phyloP scores from a whole-genome alignment of 306 rosid species.

The Casuarina equisetifolia region DNA sequence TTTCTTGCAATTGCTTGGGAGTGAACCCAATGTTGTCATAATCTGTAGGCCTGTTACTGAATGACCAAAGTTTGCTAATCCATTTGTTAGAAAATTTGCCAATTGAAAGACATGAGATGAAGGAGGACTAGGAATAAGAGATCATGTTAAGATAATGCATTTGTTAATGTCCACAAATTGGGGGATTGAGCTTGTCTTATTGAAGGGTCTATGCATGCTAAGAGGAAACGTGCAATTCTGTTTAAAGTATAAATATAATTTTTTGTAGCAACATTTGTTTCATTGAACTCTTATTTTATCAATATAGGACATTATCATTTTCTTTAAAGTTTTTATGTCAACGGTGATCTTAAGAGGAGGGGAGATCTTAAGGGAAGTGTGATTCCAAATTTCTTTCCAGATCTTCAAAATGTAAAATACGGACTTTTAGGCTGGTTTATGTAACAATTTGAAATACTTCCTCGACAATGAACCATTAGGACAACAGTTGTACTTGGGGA shows the following conservation, averaged over 20 bases:
- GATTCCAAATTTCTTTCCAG: neutral
- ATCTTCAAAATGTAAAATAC: neutral
- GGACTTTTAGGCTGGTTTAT: neutral
- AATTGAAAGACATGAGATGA: no score
- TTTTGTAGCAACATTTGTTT: neutral
- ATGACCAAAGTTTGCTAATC: no score
- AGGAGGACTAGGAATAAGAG: no score
- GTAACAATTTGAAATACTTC: neutral
- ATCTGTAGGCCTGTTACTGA: no score
- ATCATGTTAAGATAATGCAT: no score
- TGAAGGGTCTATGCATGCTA: neutral
- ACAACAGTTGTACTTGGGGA: neutral
- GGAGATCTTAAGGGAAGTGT: neutral
- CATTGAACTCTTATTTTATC: neutral
- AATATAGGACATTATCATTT: neutral
- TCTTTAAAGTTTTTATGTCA: neutral
- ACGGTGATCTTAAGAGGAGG: neutral
- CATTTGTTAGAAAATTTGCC: no score
- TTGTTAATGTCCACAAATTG: no score
- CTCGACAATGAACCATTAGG: neutral
- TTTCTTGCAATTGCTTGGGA: no score
- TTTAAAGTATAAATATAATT: neutral
- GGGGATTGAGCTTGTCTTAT: no score
- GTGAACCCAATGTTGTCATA: no score
- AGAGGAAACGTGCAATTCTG: neutral